These are phyloP conservation scores for Trametes polyzona DNA, from an alignment of 1,284 basidiomycete species.

Conservation along the genomic window DNA sequence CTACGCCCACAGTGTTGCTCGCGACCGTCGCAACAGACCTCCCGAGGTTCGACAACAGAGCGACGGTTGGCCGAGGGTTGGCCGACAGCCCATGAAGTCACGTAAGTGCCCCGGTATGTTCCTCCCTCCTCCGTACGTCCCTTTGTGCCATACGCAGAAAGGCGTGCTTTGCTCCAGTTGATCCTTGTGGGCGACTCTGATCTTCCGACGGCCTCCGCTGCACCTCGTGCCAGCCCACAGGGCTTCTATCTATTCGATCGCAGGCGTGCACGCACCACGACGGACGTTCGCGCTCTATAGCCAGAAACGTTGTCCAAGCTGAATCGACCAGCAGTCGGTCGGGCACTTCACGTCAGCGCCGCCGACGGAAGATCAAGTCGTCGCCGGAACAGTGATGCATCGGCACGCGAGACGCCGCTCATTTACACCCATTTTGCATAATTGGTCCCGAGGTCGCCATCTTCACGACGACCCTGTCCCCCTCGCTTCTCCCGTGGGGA, in stretches of 20 bases:
- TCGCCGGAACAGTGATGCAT: slow-evolving; percentile 1
- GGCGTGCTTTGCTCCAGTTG: slow-evolving; percentile 13
- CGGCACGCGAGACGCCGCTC: slow-evolving; percentile 4
- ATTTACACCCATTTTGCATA: slow-evolving; percentile 7
- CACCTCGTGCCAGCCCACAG: slow-evolving; percentile 4
- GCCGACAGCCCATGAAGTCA: background rate
- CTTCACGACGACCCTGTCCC: slow-evolving; percentile 1
- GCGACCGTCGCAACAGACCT: background rate
- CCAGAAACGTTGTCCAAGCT: background rate
- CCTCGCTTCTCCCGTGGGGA: background rate
- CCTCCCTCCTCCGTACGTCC: background rate
- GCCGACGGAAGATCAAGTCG: background rate
- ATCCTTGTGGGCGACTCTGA: slow-evolving; percentile 13
- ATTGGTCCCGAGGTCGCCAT: background rate
- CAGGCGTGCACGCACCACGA: background rate
- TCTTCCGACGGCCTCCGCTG: background rate
- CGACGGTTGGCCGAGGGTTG: background rate
- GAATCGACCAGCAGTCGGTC: no score
- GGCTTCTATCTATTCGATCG: slow-evolving; percentile 10
- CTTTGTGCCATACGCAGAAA: slow-evolving; percentile 6
- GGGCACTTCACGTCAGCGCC: background rate
- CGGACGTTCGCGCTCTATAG: background rate
- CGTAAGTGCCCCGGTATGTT: background rate
- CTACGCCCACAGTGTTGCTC: background rate
- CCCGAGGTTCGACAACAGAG: background rate